A percentile compares a stretch with the other conserved stretches of the same genome.
Evolutionary conservation across 371 early-diverging fungal genomes (phyloP).

Genomic region (Blakeslea trispora): DNA sequence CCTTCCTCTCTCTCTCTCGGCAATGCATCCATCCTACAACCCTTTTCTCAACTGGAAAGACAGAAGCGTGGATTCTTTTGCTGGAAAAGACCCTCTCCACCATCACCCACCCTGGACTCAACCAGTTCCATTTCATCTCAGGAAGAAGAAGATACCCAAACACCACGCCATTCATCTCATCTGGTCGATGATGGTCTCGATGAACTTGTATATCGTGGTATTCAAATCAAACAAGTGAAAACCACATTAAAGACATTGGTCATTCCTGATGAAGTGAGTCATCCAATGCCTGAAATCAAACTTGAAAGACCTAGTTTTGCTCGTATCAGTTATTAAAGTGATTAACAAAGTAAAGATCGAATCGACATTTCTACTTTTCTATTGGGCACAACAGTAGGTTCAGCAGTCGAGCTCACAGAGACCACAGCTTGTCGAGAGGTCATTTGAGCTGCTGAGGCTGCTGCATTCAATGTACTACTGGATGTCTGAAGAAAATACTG

Average conservation of each 20-base stretch:
- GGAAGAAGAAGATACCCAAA: background rate
- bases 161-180: background rate
- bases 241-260: conserved; percentile 51
- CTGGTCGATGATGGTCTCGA: conserved; percentile 39
- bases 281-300: conserved; percentile 45
- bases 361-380: conserved; percentile 38
- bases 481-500: conserved; percentile 51
- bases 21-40: conserved; percentile 45
- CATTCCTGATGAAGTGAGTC: conserved; percentile 40
- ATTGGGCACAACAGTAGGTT: conserved; percentile 21
- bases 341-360: conserved; percentile 37
- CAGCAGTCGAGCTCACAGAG: background rate
- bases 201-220: conserved; percentile 49
- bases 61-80: conserved; percentile 16
- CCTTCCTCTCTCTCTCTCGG: conserved; percentile 46
- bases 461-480: conserved; percentile 45
- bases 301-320: conserved; percentile 52
- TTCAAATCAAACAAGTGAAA: conserved; percentile 55
- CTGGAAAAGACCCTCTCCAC: conserved; percentile 9
- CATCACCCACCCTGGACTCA: background rate
- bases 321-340: conserved; percentile 39
- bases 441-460: conserved; percentile 39
- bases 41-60: conserved; percentile 13
- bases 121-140: conserved; percentile 1
- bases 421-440: conserved; percentile 17